A percentile compares a stretch with the other conserved stretches of the same genome.
Evolutionary conservation across 768 basidiomycete species (phyloP).

Genomic region (Clavulina sp.): DNA sequence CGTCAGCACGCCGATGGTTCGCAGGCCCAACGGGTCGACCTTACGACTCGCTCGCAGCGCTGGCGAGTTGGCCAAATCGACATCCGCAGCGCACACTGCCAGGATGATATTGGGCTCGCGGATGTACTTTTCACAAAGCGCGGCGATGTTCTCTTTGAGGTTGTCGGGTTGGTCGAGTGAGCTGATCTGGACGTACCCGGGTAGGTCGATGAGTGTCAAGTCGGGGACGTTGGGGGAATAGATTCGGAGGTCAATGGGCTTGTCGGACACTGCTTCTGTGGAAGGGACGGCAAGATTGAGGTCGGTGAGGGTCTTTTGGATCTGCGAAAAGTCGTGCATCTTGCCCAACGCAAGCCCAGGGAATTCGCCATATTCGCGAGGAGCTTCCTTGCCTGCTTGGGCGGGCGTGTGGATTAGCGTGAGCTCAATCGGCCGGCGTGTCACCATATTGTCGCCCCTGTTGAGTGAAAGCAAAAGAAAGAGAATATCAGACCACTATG

Average conservation of each 20-base stretch:
- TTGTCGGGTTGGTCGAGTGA: slow-evolving; percentile 91
- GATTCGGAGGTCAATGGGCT: slow-evolving; percentile 93
- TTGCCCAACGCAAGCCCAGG: slow-evolving; percentile 77
- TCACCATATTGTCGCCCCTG: slow-evolving; percentile 99
- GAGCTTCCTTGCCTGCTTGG: slow-evolving; percentile 32
- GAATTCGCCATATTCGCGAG: slow-evolving; percentile 80
- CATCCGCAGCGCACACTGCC: slow-evolving; percentile 97
- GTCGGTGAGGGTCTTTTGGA: slow-evolving; percentile 86
- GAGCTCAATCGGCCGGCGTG: slow-evolving; percentile 91
- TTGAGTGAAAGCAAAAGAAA: slow-evolving; percentile 1
- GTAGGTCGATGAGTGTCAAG: slow-evolving; percentile 91
- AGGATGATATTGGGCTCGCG: slow-evolving; percentile 99
- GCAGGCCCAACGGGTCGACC: slow-evolving; percentile 84
- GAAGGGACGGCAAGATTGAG: slow-evolving; percentile 85
- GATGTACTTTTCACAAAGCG: slow-evolving; percentile 89
- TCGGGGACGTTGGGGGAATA: slow-evolving; percentile 93
- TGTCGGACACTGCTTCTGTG: slow-evolving; percentile 80
- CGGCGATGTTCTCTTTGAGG: slow-evolving; percentile 81
- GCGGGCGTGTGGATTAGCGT: slow-evolving; percentile 86
- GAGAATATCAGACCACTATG: slow-evolving; percentile 1
- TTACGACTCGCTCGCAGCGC: slow-evolving; percentile 84
- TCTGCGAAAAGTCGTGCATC: slow-evolving; percentile 77
- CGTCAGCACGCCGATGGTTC: slow-evolving; percentile 94
- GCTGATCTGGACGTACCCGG: slow-evolving; percentile 90
- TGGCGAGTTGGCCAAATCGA: slow-evolving; percentile 95